These are phyloP conservation scores for Aspergillus indologenus DNA, from an alignment of 495 filamentous ascomycete genomes.

Conservation along the genomic window DNA sequence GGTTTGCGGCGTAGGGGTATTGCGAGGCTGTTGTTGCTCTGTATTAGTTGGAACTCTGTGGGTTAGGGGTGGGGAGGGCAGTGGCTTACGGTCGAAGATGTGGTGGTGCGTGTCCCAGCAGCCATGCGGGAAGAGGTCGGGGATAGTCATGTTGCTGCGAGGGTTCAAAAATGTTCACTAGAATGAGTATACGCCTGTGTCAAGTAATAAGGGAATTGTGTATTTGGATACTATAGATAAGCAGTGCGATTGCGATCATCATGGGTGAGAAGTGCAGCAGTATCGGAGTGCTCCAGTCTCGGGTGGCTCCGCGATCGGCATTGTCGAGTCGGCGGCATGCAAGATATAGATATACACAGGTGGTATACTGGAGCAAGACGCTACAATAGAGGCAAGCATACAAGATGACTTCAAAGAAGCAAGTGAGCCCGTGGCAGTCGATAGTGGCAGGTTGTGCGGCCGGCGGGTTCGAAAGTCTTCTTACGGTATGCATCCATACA, in stretches of 20 bases:
- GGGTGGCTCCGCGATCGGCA: background rate
- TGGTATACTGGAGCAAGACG: too few species aligned
- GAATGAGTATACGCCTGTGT: too few species aligned
- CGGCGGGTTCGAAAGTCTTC: conserved; percentile 19
- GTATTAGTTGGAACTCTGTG: background rate
- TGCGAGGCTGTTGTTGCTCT: conserved; percentile 11
- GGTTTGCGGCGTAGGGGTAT: conserved; percentile 22
- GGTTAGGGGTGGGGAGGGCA: too few species aligned
- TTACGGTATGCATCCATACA: conserved; percentile 15
- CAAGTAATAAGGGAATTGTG: too few species aligned
- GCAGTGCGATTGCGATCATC: background rate
- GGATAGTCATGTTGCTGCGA: background rate
- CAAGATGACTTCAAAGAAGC: background rate
- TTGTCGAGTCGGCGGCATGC: background rate
- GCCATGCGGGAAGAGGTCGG: conserved; percentile 23
- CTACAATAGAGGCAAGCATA: background rate
- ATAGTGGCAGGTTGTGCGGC: conserved; percentile 23
- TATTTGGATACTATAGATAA: too few species aligned
- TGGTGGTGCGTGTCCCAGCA: conserved; percentile 30
- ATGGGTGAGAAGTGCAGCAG: background rate
- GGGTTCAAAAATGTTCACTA: too few species aligned
- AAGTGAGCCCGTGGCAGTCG: conserved; percentile 21
- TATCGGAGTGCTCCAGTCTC: conserved; percentile 3
- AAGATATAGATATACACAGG: too few species aligned
- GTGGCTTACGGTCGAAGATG: conserved; percentile 24